Percentiles rank a stretch among this genome's conserved stretches.
Conservation (phyloP, 1,284 basidiomycete genomes). For the Rhodofomes roseus region DNA sequence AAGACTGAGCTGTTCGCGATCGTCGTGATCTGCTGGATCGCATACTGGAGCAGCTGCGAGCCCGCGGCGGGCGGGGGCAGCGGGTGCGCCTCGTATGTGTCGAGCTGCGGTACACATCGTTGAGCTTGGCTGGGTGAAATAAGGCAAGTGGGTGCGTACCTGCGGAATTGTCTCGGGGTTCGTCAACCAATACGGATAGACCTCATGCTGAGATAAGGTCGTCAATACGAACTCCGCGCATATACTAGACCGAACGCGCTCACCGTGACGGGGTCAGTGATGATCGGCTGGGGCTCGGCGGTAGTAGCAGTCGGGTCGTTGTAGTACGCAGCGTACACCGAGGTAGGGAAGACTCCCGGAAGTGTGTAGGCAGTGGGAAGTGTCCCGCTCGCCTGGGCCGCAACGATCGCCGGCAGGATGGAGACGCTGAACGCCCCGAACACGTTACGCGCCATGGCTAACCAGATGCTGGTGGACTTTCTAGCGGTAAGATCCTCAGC, state of each 20-base stretch:
- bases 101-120: conserved; percentile 30
- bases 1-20: conserved; percentile 53
- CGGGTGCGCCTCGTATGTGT: conserved; percentile 61
- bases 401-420: not conserved
- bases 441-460: conserved; percentile 1
- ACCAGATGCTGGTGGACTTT: not conserved
- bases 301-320: conserved; percentile 68
- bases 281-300: conserved; percentile 65
- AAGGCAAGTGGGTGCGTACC: conserved; percentile 20
- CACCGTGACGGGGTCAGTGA: conserved; percentile 65
- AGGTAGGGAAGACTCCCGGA: conserved; percentile 63
- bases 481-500: not conserved
- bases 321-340: conserved; percentile 58
- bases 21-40: conserved; percentile 51
- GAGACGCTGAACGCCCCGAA: not conserved
- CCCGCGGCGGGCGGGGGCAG: conserved; percentile 53
- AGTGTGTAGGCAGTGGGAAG: conserved; percentile 50
- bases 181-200: conserved; percentile 56
- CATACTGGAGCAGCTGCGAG: conserved; percentile 42
- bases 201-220: conserved; percentile 40
- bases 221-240: not conserved
- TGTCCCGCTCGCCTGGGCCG: conserved; percentile 5
- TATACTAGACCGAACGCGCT: conserved; percentile 9
- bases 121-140: not conserved
- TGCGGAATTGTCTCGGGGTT: conserved; percentile 54